Evolutionary conservation across 2,329 filamentous ascomycete species (phyloP).

Genomic region (Cladosporium sp.): DNA sequence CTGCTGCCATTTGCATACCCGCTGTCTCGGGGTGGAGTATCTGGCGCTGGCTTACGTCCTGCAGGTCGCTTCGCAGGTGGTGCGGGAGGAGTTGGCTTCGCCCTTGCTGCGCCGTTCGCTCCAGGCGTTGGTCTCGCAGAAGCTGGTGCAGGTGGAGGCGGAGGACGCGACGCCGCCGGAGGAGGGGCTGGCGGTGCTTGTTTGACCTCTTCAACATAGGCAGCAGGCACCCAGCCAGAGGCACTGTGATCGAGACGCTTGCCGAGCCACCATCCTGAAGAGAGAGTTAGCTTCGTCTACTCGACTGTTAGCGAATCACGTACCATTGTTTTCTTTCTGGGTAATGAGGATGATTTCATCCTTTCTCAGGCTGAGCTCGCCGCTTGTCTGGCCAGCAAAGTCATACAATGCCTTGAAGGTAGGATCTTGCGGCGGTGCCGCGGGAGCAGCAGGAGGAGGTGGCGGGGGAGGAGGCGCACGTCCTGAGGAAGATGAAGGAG

Average conservation of each 20-base stretch:
- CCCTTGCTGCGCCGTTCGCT: constrained; percentile 37
- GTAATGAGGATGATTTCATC: constrained; percentile 82
- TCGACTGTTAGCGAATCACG: constrained; percentile 29
- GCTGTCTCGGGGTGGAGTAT: constrained; percentile 62
- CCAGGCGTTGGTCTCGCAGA: constrained; percentile 31
- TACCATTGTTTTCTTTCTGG: constrained; percentile 94
- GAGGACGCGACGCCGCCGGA: constrained; percentile 39
- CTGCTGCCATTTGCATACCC: constrained; percentile 40
- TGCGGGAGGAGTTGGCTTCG: constrained; percentile 66
- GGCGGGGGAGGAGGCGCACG: constrained; percentile 46
- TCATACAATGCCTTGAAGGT: constrained; percentile 90
- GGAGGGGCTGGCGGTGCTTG: constrained; percentile 51
- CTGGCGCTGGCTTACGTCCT: constrained; percentile 63
- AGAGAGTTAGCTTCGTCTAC: constrained; percentile 17
- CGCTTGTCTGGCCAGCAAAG: constrained; percentile 75
- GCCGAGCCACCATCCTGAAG: constrained; percentile 87
- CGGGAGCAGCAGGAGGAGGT: constrained; percentile 60
- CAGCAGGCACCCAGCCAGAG: constrained; percentile 92
- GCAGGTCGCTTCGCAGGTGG: constrained; percentile 76
- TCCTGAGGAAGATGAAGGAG: constrained; percentile 33
- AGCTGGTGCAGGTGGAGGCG: constrained; percentile 56
- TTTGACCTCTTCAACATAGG: constrained; percentile 82
- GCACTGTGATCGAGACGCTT: constrained; percentile 61
- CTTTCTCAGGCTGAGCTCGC: constrained; percentile 73
- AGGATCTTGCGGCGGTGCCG: constrained; percentile 58